Evolutionary conservation across 495 filamentous ascomycete genomes (phyloP).

Genomic region (Xylaria intraflava): DNA sequence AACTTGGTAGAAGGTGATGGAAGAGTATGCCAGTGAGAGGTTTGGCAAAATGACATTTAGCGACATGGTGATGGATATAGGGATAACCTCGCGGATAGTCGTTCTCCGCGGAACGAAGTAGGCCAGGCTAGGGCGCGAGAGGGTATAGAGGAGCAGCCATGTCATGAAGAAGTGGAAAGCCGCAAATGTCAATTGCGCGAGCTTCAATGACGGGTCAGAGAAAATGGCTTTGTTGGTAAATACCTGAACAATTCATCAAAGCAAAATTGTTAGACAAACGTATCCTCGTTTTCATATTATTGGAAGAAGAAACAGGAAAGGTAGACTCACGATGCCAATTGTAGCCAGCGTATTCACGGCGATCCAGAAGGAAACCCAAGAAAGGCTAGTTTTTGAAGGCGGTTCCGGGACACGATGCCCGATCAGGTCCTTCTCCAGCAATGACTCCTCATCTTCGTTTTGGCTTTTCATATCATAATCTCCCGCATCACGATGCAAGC

Average conservation of each 20-base stretch:
- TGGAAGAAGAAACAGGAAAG: background rate
- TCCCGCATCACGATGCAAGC: constrained; percentile 20
- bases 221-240: constrained; percentile 76
- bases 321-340: constrained; percentile 49
- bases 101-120: constrained; percentile 55
- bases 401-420: constrained; percentile 13
- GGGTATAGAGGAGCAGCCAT: constrained; percentile 54
- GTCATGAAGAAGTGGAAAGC: constrained; percentile 70
- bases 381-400: constrained; percentile 19
- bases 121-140: constrained; percentile 55
- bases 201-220: constrained; percentile 56
- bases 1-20: constrained; percentile 70
- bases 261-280: constrained; percentile 10
- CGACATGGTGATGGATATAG: constrained; percentile 59
- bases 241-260: constrained; percentile 46
- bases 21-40: constrained; percentile 62
- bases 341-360: constrained; percentile 54
- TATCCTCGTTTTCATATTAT: background rate
- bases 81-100: constrained; percentile 52
- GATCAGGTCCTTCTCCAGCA: constrained; percentile 22
- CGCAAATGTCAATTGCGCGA: constrained; percentile 63
- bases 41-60: constrained; percentile 72
- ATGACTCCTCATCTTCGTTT: constrained; percentile 32
- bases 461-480: constrained; percentile 23
- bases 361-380: constrained; percentile 47